phyloP scores from a whole-genome alignment of 495 filamentous ascomycete genomes.

The Podospora didyma region DNA sequence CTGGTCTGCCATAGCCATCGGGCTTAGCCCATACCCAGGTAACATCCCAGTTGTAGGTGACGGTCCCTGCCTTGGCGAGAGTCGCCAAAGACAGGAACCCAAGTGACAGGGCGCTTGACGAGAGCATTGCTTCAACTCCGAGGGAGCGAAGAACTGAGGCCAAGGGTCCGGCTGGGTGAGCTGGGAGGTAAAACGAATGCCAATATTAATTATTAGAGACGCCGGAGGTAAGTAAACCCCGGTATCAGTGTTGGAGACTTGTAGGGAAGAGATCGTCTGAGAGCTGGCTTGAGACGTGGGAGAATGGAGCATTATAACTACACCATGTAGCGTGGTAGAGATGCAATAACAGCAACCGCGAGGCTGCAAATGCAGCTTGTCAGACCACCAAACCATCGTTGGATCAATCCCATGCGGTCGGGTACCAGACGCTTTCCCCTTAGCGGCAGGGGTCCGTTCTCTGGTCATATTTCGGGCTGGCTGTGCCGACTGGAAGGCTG shows the following conservation, averaged over 20 bases:
- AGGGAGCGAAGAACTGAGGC: neutral
- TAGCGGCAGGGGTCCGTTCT: neutral
- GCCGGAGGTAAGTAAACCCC: neutral
- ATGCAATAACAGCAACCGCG: neutral
- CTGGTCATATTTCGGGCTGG: constrained; percentile 2
- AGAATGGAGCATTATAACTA: neutral
- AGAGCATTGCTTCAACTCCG: constrained; percentile 11
- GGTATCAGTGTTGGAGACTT: neutral
- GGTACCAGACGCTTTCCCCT: constrained; percentile 3
- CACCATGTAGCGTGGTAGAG: neutral
- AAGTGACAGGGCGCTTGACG: constrained; percentile 11
- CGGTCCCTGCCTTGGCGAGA: constrained; percentile 26
- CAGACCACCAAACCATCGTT: neutral
- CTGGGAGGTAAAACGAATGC: neutral
- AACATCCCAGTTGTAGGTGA: constrained; percentile 56
- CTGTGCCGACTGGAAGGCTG: constrained; percentile 1
- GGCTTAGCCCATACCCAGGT: constrained; percentile 69
- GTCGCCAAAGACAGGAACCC: constrained; percentile 18
- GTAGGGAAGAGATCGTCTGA: constrained; percentile 2
- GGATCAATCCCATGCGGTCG: constrained; percentile 5
- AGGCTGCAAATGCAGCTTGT: constrained; percentile 11
- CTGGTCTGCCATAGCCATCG: constrained; percentile 62
- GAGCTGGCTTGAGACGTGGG: neutral
- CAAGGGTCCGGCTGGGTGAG: neutral
- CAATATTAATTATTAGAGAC: constrained; percentile 3